These are phyloP conservation scores for Jackrogersella minutella DNA, from an alignment of 495 filamentous ascomycete species.

Conservation along the genomic window DNA sequence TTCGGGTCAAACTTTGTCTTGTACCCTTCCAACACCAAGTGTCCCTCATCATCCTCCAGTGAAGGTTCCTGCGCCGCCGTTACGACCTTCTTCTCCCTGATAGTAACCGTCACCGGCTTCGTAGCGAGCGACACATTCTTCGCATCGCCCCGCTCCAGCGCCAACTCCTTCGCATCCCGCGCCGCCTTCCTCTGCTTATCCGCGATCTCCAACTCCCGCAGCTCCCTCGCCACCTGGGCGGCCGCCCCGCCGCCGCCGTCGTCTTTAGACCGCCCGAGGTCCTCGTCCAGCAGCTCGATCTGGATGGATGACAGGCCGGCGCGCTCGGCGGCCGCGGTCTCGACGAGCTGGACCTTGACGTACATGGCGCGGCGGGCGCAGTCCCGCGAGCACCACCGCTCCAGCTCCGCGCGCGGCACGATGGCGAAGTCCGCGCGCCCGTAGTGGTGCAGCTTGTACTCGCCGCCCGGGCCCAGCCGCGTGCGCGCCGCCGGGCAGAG, in stretches of 20 bases:
- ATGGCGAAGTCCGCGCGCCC: conserved; percentile 61
- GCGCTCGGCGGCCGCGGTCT: conserved; percentile 80
- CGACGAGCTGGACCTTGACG: conserved; percentile 83
- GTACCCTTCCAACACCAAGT: conserved; percentile 60
- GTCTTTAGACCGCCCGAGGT: conserved; percentile 22
- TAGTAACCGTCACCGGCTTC: conserved; percentile 45
- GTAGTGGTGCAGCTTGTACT: conserved; percentile 56
- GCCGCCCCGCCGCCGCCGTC: conserved; percentile 1
- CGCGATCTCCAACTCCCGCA: conserved; percentile 53
- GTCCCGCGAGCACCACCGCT: conserved; percentile 85
- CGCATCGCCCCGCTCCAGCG: conserved; percentile 63
- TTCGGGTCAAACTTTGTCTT: conserved; percentile 45
- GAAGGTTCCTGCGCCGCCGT: conserved; percentile 47
- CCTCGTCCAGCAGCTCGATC: conserved; percentile 65
- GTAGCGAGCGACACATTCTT: neutral
- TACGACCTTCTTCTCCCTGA: conserved; percentile 58
- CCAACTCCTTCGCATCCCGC: conserved; percentile 53
- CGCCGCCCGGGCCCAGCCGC: conserved; percentile 52
- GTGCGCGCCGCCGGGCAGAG: conserved; percentile 71
- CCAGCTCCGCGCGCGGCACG: conserved; percentile 69
- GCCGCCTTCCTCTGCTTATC: conserved; percentile 46
- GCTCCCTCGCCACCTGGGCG: conserved; percentile 39
- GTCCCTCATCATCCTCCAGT: conserved; percentile 44
- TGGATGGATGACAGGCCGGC: conserved; percentile 54
- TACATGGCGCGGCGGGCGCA: conserved; percentile 83